Evolutionary conservation across 169 alveolate species (phyloP).

Genomic region (Cryptosporidium ryanae): DNA sequence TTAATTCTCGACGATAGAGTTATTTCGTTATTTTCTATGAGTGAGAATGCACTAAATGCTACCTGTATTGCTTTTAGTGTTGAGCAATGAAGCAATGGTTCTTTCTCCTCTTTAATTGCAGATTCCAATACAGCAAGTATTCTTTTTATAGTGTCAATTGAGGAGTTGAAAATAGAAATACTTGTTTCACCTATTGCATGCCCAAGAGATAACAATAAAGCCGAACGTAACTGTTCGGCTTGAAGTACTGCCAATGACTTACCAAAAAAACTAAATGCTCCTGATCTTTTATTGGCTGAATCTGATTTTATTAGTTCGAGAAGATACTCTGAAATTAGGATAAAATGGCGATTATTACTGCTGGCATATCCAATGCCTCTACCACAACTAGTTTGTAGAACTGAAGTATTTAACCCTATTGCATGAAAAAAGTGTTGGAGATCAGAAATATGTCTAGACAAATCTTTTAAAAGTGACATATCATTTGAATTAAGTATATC

Average conservation of each 20-base stretch:
- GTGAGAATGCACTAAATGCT: constrained; percentile 56
- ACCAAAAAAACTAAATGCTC: constrained; percentile 81
- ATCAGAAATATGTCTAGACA: constrained; percentile 16
- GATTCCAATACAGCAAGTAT: constrained; percentile 43
- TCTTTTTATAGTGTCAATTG: constrained; percentile 34
- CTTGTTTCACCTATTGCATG: constrained; percentile 56
- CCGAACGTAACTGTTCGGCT: constrained; percentile 79
- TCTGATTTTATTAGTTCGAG: constrained; percentile 74
- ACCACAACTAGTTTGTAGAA: constrained; percentile 64
- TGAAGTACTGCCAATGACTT: constrained; percentile 78
- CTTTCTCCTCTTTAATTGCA: constrained; percentile 69
- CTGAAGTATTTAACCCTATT: constrained; percentile 29
- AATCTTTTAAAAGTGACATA: constrained; percentile 11
- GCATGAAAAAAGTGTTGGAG: constrained; percentile 62
- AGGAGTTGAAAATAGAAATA: constrained; percentile 29
- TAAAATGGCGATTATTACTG: constrained; percentile 24
- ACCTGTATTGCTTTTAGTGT: constrained; percentile 45
- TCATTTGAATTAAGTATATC: constrained; percentile 34
- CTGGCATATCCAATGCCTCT: constrained; percentile 66
- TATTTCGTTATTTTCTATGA: constrained; percentile 25
- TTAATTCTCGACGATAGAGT: constrained; percentile 61
- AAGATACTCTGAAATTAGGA: constrained; percentile 50
- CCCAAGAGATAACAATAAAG: constrained; percentile 67
- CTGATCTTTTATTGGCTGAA: constrained; percentile 77
- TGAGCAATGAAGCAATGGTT: constrained; percentile 40